Evolutionary conservation across 2,329 filamentous ascomycete genomes (phyloP).

Genomic region (Paraphaeosphaeria sporulosa): DNA sequence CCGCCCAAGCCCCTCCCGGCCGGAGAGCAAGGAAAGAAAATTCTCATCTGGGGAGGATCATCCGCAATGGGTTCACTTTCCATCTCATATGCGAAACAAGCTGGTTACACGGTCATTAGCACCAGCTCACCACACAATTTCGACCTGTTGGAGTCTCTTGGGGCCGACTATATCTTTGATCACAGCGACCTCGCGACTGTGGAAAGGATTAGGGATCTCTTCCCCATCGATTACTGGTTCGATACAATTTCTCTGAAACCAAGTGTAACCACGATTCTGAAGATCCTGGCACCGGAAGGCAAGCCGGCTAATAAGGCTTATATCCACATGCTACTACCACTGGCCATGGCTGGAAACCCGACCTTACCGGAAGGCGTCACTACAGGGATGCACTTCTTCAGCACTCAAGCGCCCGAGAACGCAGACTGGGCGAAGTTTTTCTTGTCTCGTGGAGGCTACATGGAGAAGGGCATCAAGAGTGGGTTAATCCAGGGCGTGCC

Average conservation of each 20-base stretch:
- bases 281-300: constrained; percentile 32
- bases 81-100: constrained; percentile 35
- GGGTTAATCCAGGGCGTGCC: constrained; percentile 31
- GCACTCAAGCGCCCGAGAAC: constrained; percentile 28
- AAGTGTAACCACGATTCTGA: constrained; percentile 27
- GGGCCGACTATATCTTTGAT: constrained; percentile 39
- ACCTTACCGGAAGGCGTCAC: constrained; percentile 29
- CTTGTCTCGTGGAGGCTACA: constrained; percentile 29
- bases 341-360: constrained; percentile 24
- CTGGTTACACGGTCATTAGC: constrained; percentile 32
- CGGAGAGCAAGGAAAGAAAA: constrained; percentile 34
- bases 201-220: constrained; percentile 21
- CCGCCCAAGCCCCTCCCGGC: constrained; percentile 23
- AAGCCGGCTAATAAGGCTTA: constrained; percentile 29
- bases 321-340: constrained; percentile 28
- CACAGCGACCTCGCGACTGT: constrained; percentile 50
- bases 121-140: constrained; percentile 32
- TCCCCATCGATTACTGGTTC: constrained; percentile 49
- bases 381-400: constrained; percentile 28
- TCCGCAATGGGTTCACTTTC: constrained; percentile 47
- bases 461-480: constrained; percentile 30
- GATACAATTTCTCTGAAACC: constrained; percentile 50
- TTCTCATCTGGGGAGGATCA: constrained; percentile 54
- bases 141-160: constrained; percentile 14
- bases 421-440: constrained; percentile 27